A percentile compares a stretch with the other conserved stretches of the same genome.
phyloP scores from a whole-genome alignment of 768 basidiomycete species.

The Leccinum variicolor region DNA sequence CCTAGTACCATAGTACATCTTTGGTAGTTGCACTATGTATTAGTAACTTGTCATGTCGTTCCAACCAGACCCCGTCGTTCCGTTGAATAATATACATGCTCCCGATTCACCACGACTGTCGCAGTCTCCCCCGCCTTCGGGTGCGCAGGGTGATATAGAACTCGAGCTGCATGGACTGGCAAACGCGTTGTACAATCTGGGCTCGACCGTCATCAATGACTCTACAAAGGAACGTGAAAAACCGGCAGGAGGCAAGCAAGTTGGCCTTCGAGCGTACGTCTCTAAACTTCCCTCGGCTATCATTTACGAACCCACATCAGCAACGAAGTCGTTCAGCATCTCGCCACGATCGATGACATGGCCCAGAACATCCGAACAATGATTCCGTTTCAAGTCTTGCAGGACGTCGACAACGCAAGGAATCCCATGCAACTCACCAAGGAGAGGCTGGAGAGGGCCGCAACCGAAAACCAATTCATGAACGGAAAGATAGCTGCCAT shows the following conservation, averaged over 20 bases:
- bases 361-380: slow-evolving; percentile 56
- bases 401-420: slow-evolving; percentile 74
- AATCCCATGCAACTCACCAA: slow-evolving; percentile 83
- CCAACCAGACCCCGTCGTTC: background rate
- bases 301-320: slow-evolving; percentile 34
- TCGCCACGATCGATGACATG: slow-evolving; percentile 66
- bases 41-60: slow-evolving; percentile 10
- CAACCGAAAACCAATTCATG: slow-evolving; percentile 90
- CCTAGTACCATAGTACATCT: slow-evolving; percentile 10
- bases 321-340: slow-evolving; percentile 71
- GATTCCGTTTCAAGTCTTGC: slow-evolving; percentile 72
- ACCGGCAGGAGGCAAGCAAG: slow-evolving; percentile 67
- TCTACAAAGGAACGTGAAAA: slow-evolving; percentile 77
- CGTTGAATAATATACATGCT: slow-evolving; percentile 13
- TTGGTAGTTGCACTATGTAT: too few relatives aligned
- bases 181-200: slow-evolving; percentile 75
- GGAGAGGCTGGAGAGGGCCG: slow-evolving; percentile 76
- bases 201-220: slow-evolving; percentile 81
- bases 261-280: slow-evolving; percentile 70
- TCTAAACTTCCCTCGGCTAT: background rate
- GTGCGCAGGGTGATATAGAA: slow-evolving; percentile 71
- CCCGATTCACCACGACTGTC: slow-evolving; percentile 63
- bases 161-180: slow-evolving; percentile 73
- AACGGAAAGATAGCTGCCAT: slow-evolving; percentile 84
- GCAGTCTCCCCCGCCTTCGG: slow-evolving; percentile 67